These are phyloP conservation scores for Verticillium zaregamsianum DNA, from an alignment of 2,329 filamentous ascomycete genomes.

Conservation along the genomic window DNA sequence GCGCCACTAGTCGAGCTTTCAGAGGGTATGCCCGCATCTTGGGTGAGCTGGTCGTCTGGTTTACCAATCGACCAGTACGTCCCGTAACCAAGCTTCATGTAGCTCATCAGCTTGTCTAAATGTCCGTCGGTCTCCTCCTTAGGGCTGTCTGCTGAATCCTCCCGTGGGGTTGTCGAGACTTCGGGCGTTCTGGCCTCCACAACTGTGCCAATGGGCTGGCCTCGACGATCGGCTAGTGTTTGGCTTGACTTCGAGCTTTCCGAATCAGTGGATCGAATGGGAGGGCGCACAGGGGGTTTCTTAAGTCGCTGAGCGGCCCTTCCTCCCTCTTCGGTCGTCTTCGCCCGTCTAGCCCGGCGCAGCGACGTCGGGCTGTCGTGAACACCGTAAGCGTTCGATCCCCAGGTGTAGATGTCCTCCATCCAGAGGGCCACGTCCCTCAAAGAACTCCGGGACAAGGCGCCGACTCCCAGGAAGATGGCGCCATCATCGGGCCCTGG, in stretches of 20 bases:
- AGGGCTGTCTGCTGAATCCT: neutral
- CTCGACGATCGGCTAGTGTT: constrained; percentile 12
- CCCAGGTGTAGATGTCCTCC: constrained; percentile 81
- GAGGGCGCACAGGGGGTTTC: neutral
- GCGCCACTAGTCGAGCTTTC: neutral
- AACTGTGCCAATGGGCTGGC: constrained; percentile 11
- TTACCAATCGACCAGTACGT: constrained; percentile 54
- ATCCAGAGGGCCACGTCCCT: constrained; percentile 78
- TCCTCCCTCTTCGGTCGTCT: constrained; percentile 16
- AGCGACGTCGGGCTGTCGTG: constrained; percentile 70
- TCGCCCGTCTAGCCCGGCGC: constrained; percentile 43
- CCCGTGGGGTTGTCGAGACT: neutral
- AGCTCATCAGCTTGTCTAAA: constrained; percentile 56
- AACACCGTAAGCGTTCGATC: constrained; percentile 80
- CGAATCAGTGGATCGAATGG: neutral
- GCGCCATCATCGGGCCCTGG: constrained; percentile 74
- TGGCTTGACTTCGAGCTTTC: constrained; percentile 4
- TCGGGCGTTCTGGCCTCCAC: constrained; percentile 7
- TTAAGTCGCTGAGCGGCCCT: too few species aligned
- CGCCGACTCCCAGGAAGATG: constrained; percentile 78
- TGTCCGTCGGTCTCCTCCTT: constrained; percentile 30
- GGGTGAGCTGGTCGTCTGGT: constrained; percentile 1
- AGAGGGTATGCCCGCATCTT: neutral
- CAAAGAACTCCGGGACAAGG: constrained; percentile 66
- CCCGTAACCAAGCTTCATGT: constrained; percentile 63